Conservation (phyloP, 352 stramenopile genomes). For the Phytophthora fragariae region DNA sequence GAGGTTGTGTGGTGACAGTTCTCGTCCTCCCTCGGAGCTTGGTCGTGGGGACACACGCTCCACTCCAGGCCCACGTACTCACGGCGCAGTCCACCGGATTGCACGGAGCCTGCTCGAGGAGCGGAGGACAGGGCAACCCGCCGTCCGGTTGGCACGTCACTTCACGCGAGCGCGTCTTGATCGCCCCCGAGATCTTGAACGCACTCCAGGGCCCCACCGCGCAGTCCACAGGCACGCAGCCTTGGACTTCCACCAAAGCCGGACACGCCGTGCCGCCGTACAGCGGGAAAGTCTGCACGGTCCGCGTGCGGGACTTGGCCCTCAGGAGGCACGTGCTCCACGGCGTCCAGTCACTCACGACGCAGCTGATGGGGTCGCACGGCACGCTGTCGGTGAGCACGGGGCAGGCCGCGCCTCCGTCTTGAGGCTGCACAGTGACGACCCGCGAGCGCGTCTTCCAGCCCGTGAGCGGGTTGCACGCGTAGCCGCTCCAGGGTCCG, state of each 20-base stretch:
- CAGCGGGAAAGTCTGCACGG: conserved; percentile 40
- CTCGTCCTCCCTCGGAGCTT: conserved; percentile 43
- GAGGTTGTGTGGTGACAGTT: conserved; percentile 36
- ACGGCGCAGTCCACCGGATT: conserved; percentile 54
- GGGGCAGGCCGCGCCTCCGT: conserved; percentile 39
- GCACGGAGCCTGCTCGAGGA: conserved; percentile 51
- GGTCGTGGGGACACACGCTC: conserved; percentile 40
- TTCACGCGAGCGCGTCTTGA: conserved; percentile 49
- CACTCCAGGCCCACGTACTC: conserved; percentile 48
- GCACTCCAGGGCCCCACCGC: conserved; percentile 45
- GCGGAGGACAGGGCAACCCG: conserved; percentile 48
- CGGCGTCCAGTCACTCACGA: conserved; percentile 48
- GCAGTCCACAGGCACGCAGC: conserved; percentile 55
- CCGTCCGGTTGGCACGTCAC: conserved; percentile 52
- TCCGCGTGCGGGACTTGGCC: conserved; percentile 45
- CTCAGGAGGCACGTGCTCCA: conserved; percentile 49
- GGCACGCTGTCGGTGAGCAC: conserved; percentile 33
- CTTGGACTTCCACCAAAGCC: conserved; percentile 29
- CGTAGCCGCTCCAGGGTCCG: conserved; percentile 38
- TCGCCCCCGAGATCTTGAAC: conserved; percentile 41
- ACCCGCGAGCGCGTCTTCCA: conserved; percentile 48
- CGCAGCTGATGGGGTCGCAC: conserved; percentile 59
- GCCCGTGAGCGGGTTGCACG: conserved; percentile 36
- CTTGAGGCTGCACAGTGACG: conserved; percentile 33
- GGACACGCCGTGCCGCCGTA: conserved; percentile 53